A percentile compares a stretch with the other conserved stretches of the same genome.
These are phyloP conservation scores for Candida frijolesensis DNA, from an alignment of 1,139 yeast genomes.

Conservation along the genomic window DNA sequence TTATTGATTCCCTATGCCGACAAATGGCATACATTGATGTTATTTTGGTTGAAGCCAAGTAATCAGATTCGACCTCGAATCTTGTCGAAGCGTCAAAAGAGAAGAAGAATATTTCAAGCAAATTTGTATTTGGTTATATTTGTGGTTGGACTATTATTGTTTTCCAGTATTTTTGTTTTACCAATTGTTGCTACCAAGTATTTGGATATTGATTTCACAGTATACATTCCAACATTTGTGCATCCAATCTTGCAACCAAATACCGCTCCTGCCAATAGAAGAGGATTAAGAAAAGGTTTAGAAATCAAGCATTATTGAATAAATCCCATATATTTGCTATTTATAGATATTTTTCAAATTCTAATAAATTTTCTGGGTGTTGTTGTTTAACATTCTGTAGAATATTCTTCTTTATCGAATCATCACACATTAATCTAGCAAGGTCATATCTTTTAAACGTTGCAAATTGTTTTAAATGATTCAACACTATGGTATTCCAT, in stretches of 20 bases:
- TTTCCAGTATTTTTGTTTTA: conserved; percentile 38
- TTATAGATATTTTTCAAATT: conserved; percentile 8
- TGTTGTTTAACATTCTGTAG: conserved; percentile 15
- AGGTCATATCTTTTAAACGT: conserved; percentile 26
- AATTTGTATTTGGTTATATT: conserved; percentile 42
- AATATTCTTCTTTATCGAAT: conserved; percentile 12
- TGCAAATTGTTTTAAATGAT: conserved; percentile 23
- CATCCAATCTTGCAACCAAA: conserved; percentile 46
- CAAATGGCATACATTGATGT: conserved; percentile 74
- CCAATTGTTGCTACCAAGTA: conserved; percentile 41
- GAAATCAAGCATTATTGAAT: conserved; percentile 14
- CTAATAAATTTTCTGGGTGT: conserved; percentile 8
- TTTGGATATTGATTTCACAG: conserved; percentile 39
- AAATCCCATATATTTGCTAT: conserved; percentile 1
- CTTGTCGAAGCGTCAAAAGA: conserved; percentile 35
- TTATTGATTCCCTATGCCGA: conserved; percentile 61
- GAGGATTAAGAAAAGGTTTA: conserved; percentile 38
- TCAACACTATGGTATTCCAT: conserved; percentile 22
- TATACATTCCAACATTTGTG: conserved; percentile 37
- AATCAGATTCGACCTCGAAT: conserved; percentile 47
- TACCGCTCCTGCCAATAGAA: conserved; percentile 24
- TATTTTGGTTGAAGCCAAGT: conserved; percentile 80
- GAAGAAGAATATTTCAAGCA: conserved; percentile 30
- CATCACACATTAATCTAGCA: conserved; percentile 21
- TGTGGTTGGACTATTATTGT: conserved; percentile 35